phyloP scores from a whole-genome alignment of 805 yeast species.

The Metschnikowia similis region DNA sequence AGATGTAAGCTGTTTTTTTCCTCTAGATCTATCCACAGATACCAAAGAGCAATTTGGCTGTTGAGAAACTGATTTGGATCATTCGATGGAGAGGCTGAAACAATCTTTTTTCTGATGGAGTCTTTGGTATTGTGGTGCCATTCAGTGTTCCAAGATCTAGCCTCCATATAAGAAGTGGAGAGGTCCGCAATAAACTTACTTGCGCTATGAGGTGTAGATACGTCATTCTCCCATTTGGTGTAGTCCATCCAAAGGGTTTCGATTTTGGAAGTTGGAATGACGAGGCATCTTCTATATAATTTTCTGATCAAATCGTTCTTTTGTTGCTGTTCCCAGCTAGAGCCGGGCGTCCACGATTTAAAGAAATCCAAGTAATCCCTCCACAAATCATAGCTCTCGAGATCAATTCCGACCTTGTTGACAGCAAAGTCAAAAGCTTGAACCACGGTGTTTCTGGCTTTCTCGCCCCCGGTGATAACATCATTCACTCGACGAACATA shows the following conservation, averaged over 20 bases:
- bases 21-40: constrained; percentile 78
- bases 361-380: constrained; percentile 75
- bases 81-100: constrained; percentile 23
- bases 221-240: constrained; percentile 76
- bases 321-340: constrained; percentile 82
- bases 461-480: constrained; percentile 76
- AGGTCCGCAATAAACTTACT: constrained; percentile 79
- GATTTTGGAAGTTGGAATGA: constrained; percentile 71
- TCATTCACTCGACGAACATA: constrained; percentile 71
- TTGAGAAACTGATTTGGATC: constrained; percentile 19
- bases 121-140: constrained; percentile 54
- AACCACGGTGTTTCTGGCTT: constrained; percentile 65
- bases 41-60: constrained; percentile 56
- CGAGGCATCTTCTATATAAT: constrained; percentile 62
- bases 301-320: constrained; percentile 72
- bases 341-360: constrained; percentile 70
- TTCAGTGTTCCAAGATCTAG: constrained; percentile 72
- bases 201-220: constrained; percentile 64
- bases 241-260: constrained; percentile 81
- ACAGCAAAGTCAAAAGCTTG: constrained; percentile 84
- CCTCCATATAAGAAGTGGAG: constrained; percentile 81
- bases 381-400: constrained; percentile 71
- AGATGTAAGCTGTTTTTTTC: constrained; percentile 62
- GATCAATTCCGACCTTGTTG: constrained; percentile 73
- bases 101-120: constrained; percentile 40